These are phyloP conservation scores for Aspergillus thermomutatus DNA, from an alignment of 2,329 filamentous ascomycete genomes.

Conservation along the genomic window DNA sequence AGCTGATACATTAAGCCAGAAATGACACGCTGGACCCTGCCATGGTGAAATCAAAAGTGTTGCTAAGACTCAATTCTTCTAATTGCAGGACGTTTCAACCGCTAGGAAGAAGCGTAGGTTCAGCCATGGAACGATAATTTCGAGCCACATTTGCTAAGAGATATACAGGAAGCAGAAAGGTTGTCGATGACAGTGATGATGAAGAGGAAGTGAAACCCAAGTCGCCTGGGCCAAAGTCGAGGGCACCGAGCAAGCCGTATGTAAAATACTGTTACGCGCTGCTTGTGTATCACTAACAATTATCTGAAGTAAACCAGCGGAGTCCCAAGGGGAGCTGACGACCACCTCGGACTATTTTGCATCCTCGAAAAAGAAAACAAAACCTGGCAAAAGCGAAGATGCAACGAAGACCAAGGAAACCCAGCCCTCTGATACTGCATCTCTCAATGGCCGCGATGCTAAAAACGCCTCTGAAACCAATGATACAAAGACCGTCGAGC, in stretches of 20 bases:
- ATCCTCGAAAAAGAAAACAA: constrained; percentile 54
- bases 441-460: constrained; percentile 1
- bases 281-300: constrained; percentile 3
- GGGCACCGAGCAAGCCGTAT: constrained; percentile 48
- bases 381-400: constrained; percentile 32
- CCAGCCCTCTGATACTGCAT: constrained; percentile 12
- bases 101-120: constrained; percentile 36
- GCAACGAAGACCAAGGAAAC: constrained; percentile 16
- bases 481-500: constrained; percentile 48
- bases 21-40: not conserved
- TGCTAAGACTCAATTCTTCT: not conserved
- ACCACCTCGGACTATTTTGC: constrained; percentile 64
- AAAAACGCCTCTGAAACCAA: constrained; percentile 29
- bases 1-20: constrained; percentile 15
- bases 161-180: constrained; percentile 54
- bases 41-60: not conserved
- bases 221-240: constrained; percentile 33
- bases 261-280: constrained; percentile 18
- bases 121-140: not conserved
- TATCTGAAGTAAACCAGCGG: constrained; percentile 45
- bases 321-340: constrained; percentile 53
- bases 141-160: constrained; percentile 3
- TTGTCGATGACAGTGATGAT: constrained; percentile 78
- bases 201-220: constrained; percentile 57
- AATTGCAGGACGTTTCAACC: constrained; percentile 23